Percentiles rank a stretch among this genome's conserved stretches.
Evolutionary conservation across 2,329 filamentous ascomycete genomes (phyloP).

Genomic region (Colletotrichum nymphaeae): DNA sequence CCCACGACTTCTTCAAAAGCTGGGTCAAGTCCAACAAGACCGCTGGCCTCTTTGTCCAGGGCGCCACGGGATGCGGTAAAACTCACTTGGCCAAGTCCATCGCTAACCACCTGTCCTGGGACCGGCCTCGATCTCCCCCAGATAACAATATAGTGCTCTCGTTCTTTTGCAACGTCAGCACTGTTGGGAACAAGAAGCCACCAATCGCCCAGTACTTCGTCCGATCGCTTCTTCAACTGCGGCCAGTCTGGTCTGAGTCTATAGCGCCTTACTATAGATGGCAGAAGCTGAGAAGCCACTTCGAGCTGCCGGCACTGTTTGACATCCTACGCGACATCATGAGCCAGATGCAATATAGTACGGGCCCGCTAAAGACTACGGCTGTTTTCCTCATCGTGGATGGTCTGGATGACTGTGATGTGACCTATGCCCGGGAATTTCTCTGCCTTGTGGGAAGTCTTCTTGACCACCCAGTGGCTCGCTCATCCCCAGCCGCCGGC

Average conservation of each 20-base stretch:
- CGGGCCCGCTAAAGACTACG: neutral
- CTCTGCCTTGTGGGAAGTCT: constrained; percentile 20
- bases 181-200: constrained; percentile 27
- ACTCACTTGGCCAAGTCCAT: constrained; percentile 39
- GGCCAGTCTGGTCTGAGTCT: constrained; percentile 34
- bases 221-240: constrained; percentile 32
- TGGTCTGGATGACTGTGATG: constrained; percentile 38
- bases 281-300: constrained; percentile 12
- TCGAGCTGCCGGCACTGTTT: constrained; percentile 24
- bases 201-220: constrained; percentile 39
- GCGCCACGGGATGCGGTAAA: constrained; percentile 38
- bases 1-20: constrained; percentile 25
- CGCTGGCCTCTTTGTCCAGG: constrained; percentile 34
- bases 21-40: constrained; percentile 35
- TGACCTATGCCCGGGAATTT: constrained; percentile 14
- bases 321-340: constrained; percentile 37
- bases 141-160: constrained; percentile 33
- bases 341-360: neutral
- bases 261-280: constrained; percentile 28
- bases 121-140: neutral
- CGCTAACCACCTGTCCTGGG: constrained; percentile 32
- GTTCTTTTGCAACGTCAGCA: constrained; percentile 37
- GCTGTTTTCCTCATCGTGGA: constrained; percentile 40
- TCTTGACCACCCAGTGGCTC: neutral
- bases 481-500: neutral